phyloP scores from a whole-genome alignment of 1,139 yeast genomes.

The Kodamaea fungicola region DNA sequence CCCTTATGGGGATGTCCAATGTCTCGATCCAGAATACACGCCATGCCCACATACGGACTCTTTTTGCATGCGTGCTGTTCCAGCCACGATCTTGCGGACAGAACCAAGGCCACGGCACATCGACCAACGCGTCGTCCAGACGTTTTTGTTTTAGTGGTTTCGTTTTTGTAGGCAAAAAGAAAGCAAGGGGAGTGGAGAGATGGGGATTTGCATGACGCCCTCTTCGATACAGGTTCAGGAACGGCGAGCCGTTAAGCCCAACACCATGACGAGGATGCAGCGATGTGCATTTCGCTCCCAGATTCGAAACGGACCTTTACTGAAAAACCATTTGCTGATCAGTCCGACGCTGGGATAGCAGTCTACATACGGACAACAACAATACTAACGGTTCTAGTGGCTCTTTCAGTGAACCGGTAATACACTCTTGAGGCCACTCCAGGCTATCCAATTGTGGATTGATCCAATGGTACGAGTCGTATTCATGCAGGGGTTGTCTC shows the following conservation, averaged over 20 bases:
- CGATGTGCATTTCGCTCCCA: neutral
- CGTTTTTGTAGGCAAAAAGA: constrained; percentile 5
- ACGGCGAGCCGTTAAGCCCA: constrained; percentile 1
- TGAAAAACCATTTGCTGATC: constrained; percentile 10
- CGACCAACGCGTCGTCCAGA: neutral
- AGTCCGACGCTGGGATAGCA: neutral
- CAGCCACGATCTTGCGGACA: too few species aligned
- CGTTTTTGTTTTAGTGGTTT: constrained; percentile 9
- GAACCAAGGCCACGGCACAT: too few species aligned
- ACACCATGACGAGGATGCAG: constrained; percentile 1
- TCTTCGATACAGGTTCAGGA: constrained; percentile 1
- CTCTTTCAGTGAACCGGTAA: too few species aligned
- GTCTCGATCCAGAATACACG: too few species aligned
- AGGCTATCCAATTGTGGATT: constrained; percentile 15
- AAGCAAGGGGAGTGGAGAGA: constrained; percentile 1
- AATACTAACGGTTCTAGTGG: too few species aligned
- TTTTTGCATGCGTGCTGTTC: too few species aligned
- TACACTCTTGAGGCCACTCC: neutral
- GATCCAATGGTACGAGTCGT: constrained; percentile 11
- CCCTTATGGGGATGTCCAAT: too few species aligned
- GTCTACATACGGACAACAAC: too few species aligned
- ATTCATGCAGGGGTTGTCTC: constrained; percentile 4
- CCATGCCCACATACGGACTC: too few species aligned
- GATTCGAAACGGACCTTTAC: neutral
- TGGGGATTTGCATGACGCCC: neutral